Percentiles rank a stretch among this genome's conserved stretches.
Evolutionary conservation across 768 basidiomycete genomes (phyloP).

Genomic region (Termitomyces heimii): DNA sequence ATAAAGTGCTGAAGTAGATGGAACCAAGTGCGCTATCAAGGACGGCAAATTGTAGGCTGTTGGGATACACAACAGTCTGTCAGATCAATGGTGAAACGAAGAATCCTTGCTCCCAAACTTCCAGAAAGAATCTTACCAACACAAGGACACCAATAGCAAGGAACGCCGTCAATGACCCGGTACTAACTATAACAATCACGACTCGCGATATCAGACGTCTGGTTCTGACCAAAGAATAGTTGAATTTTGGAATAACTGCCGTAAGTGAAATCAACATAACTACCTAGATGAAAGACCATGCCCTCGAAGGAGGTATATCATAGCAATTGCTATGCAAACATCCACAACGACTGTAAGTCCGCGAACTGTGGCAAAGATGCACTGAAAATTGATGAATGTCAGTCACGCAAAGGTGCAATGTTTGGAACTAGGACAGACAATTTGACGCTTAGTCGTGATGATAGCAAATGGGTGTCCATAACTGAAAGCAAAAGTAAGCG

Average conservation of each 20-base stretch:
- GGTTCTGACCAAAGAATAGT: neutral
- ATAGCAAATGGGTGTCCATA: neutral
- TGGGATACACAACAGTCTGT: neutral
- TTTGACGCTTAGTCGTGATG: neutral
- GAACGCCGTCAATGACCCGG: neutral
- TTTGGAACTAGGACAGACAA: neutral
- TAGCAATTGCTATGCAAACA: neutral
- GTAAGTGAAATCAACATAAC: too few relatives aligned
- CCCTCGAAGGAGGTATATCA: neutral
- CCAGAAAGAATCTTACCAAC: neutral
- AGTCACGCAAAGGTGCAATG: neutral
- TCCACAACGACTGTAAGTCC: neutral
- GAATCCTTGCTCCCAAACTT: neutral
- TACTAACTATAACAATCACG: neutral
- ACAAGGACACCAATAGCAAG: neutral
- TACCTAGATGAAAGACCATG: neutral
- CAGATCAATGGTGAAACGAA: neutral
- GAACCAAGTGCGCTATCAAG: neutral
- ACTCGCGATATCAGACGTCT: neutral
- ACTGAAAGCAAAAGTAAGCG: neutral
- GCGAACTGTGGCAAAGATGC: neutral
- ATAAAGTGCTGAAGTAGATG: neutral
- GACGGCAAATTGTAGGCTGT: neutral
- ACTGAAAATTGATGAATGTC: neutral
- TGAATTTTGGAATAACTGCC: too few relatives aligned